A percentile compares a stretch with the other conserved stretches of the same genome.
Conservation (phyloP, 2,329 filamentous ascomycete genomes). For the Thelonectria olida region DNA sequence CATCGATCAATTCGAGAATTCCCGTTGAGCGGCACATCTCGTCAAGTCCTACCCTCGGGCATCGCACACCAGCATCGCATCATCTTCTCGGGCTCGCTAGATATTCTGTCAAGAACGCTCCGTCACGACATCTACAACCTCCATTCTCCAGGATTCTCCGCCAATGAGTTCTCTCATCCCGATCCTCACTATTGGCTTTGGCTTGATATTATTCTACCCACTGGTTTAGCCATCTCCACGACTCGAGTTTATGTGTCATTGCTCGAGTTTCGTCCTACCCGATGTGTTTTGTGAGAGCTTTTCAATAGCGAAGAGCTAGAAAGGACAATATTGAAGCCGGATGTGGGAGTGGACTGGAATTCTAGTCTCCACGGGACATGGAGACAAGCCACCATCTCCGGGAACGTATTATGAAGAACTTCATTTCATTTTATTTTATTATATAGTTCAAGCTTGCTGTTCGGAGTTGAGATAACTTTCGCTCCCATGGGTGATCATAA, state of each 20-base stretch:
- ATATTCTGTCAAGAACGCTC: constrained; percentile 41
- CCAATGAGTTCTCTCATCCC: constrained; percentile 15
- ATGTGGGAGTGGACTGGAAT: no score
- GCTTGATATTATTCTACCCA: constrained; percentile 31
- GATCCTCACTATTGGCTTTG: constrained; percentile 21
- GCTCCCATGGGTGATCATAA: no score
- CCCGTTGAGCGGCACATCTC: constrained; percentile 40
- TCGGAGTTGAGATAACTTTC: no score
- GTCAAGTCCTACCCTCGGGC: constrained; percentile 43
- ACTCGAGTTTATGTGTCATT: constrained; percentile 13
- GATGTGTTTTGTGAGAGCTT: neutral
- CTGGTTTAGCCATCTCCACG: constrained; percentile 31
- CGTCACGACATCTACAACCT: constrained; percentile 49
- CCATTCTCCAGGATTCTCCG: constrained; percentile 2
- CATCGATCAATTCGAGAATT: constrained; percentile 57
- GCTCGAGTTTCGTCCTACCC: constrained; percentile 2
- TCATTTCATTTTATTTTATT: neutral
- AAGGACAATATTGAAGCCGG: no score
- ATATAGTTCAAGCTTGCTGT: neutral
- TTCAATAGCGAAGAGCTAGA: neutral
- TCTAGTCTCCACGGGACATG: neutral
- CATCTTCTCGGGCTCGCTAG: constrained; percentile 48
- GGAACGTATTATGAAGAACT: no score
- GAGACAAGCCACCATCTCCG: no score
- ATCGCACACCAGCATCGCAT: constrained; percentile 35